Evolutionary conservation across 352 stramenopile genomes (phyloP).

Genomic region (Globisporangium camurandrum): DNA sequence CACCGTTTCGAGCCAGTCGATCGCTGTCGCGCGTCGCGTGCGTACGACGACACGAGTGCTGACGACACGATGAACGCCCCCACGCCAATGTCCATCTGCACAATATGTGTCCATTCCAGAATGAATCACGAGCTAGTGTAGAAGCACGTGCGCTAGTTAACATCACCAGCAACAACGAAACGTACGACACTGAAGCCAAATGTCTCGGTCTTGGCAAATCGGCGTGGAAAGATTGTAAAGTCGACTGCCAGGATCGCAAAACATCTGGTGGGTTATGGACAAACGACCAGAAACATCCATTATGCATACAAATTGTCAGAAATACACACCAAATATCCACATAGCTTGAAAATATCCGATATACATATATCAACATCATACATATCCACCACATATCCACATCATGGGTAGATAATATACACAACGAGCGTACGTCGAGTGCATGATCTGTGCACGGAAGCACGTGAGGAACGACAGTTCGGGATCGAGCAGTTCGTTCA

Average conservation of each 20-base stretch:
- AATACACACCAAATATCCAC: neutral
- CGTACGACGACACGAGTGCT: conserved; percentile 64
- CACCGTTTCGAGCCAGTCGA: conserved; percentile 17
- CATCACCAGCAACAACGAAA: no score
- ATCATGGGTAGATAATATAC: no score
- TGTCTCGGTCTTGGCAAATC: conserved; percentile 94
- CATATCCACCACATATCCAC: no score
- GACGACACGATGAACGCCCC: conserved; percentile 92
- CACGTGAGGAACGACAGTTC: conserved; percentile 75
- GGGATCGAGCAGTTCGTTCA: conserved; percentile 62
- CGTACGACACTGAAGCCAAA: conserved; percentile 91
- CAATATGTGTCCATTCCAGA: no score
- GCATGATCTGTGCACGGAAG: conserved; percentile 77
- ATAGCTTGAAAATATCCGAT: no score
- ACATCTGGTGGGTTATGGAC: conserved; percentile 26
- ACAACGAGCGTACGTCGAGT: conserved; percentile 77
- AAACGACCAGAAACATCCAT: neutral
- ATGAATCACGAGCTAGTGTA: no score
- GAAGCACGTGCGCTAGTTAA: no score
- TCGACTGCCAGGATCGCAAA: conserved; percentile 97
- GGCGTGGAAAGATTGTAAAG: conserved; percentile 94
- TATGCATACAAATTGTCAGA: neutral
- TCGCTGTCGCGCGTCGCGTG: conserved; percentile 37
- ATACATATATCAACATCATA: no score
- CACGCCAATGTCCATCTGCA: conserved; percentile 96